These are phyloP conservation scores for Colletotrichum tanaceti DNA, from an alignment of 2,329 filamentous ascomycete genomes.

Conservation along the genomic window DNA sequence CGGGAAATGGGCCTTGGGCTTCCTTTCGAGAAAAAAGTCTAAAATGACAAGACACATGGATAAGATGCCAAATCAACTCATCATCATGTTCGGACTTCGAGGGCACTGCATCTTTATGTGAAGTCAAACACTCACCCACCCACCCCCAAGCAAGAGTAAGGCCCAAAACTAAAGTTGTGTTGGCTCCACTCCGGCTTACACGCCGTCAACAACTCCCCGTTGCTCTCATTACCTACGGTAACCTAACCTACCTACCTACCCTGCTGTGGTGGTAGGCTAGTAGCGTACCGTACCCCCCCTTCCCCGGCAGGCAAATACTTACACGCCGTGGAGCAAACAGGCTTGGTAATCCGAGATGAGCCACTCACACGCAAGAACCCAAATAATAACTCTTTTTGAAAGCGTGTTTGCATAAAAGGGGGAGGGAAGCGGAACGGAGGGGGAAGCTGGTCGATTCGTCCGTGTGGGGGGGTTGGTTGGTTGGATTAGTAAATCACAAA, in stretches of 20 bases:
- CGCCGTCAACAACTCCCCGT: conserved; percentile 17
- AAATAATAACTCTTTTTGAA: not conserved
- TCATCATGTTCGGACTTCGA: no score
- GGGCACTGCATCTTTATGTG: conserved; percentile 15
- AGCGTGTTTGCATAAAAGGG: not conserved
- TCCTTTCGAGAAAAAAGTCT: no score
- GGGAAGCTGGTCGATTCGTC: no score
- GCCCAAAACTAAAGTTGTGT: not conserved
- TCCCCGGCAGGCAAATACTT: not conserved
- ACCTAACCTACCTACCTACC: no score
- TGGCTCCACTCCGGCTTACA: conserved; percentile 17
- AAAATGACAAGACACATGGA: not conserved
- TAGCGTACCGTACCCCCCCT: no score
- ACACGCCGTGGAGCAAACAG: conserved; percentile 4
- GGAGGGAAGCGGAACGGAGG: no score
- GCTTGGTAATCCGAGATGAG: conserved; percentile 29
- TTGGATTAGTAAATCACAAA: not conserved
- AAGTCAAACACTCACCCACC: not conserved
- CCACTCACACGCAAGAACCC: not conserved
- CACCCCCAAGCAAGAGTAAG: no score
- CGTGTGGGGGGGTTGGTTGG: conserved; percentile 6
- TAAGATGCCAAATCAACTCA: not conserved
- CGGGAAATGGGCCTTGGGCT: not conserved
- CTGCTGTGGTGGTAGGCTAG: not conserved
- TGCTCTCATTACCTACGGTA: conserved; percentile 6